phyloP scores from a whole-genome alignment of 2,329 filamentous ascomycete genomes.

The Lecanoromycetidae sp. region DNA sequence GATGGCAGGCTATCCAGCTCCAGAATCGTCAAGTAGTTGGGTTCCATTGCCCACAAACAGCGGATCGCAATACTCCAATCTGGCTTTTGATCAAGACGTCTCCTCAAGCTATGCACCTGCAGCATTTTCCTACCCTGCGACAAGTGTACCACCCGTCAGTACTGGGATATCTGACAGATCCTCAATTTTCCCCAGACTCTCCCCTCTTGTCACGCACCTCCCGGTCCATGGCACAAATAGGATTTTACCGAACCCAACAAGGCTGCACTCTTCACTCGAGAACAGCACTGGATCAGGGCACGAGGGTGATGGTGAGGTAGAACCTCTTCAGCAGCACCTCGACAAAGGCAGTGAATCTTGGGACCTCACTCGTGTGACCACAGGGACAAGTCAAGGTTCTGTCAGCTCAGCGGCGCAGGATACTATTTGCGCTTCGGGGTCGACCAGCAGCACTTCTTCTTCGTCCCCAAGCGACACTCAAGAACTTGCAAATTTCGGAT shows the following conservation, averaged over 20 bases:
- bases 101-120: slow-evolving; percentile 20
- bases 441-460: slow-evolving; percentile 5
- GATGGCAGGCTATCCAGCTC: slow-evolving; percentile 2
- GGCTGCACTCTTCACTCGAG: slow-evolving; percentile 1
- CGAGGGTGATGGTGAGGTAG: not conserved
- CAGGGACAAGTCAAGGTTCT: slow-evolving; percentile 17
- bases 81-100: slow-evolving; percentile 25
- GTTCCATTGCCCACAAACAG: slow-evolving; percentile 5
- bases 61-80: not conserved
- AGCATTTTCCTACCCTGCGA: slow-evolving; percentile 23
- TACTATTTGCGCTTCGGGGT: slow-evolving; percentile 1
- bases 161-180: slow-evolving; percentile 8
- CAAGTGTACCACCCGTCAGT: not conserved
- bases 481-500: slow-evolving; percentile 16
- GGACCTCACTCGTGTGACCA: not conserved
- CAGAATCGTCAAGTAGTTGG: slow-evolving; percentile 14
- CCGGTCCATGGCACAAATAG: slow-evolving; percentile 23
- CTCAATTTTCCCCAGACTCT: slow-evolving; percentile 7
- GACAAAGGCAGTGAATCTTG: not conserved
- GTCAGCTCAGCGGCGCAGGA: slow-evolving; percentile 15
- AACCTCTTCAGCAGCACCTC: slow-evolving; percentile 1
- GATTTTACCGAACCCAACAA: slow-evolving; percentile 27
- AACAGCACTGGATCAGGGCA: not conserved
- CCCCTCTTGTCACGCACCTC: slow-evolving; percentile 11
- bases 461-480: slow-evolving; percentile 14